phyloP scores from a whole-genome alignment of 1,284 basidiomycete genomes.

The Puccinia triticina region DNA sequence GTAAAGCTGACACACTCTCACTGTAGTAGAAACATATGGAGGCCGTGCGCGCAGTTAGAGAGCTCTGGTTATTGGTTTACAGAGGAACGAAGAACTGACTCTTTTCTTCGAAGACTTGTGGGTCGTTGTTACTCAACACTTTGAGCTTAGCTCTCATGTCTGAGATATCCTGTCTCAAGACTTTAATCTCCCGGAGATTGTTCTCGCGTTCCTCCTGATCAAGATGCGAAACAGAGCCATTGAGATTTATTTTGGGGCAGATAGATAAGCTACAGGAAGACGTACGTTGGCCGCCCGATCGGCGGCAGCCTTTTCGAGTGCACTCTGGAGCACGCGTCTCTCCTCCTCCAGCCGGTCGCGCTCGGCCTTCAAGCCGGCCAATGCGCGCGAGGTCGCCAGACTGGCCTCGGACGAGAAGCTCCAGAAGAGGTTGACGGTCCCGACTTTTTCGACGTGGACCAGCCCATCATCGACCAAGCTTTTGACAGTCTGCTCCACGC shows the following conservation, averaged over 20 bases:
- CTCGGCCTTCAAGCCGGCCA: not conserved
- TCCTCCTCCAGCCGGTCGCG: slow-evolving; percentile 11
- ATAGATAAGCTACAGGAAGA: not conserved
- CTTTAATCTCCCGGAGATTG: slow-evolving; percentile 26
- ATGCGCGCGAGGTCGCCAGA: not conserved
- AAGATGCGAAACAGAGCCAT: not conserved
- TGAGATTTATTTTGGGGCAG: too few relatives aligned
- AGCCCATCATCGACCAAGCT: slow-evolving; percentile 46
- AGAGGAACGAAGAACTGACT: slow-evolving; percentile 7
- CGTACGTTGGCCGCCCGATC: slow-evolving; percentile 32
- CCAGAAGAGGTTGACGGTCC: slow-evolving; percentile 49
- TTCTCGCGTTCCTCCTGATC: slow-evolving; percentile 37
- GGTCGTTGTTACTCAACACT: slow-evolving; percentile 19
- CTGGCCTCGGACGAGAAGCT: slow-evolving; percentile 44
- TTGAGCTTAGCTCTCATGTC: slow-evolving; percentile 17
- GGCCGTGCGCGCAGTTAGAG: not conserved
- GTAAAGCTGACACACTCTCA: slow-evolving; percentile 30
- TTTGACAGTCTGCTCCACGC: slow-evolving; percentile 49
- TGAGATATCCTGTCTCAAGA: slow-evolving; percentile 28
- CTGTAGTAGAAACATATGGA: not conserved
- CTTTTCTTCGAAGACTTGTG: slow-evolving; percentile 36
- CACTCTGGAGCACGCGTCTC: not conserved
- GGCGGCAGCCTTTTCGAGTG: slow-evolving; percentile 1
- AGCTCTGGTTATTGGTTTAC: not conserved
- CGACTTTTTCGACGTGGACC: slow-evolving; percentile 45